Evolutionary conservation across 306 rosid species (phyloP).

Genomic region (Urtica urens): DNA sequence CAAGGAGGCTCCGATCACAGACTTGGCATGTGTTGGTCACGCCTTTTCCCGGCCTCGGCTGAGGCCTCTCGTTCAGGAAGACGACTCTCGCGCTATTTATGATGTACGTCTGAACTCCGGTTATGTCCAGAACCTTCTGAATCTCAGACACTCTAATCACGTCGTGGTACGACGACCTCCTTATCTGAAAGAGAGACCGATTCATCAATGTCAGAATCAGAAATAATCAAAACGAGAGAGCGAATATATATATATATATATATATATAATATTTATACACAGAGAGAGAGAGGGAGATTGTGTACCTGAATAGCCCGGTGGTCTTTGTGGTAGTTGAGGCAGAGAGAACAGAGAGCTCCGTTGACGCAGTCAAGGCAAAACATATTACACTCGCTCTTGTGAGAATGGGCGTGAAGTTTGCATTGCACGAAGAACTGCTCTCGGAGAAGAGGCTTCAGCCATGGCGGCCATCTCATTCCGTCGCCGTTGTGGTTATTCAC

Average conservation of each 20-base stretch:
- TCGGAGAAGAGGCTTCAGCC: slow-evolving; percentile 79
- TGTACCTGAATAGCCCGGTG: slow-evolving; percentile 85
- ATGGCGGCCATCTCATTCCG: slow-evolving; percentile 74
- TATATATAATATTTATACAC: not conserved
- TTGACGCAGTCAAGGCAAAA: slow-evolving; percentile 95
- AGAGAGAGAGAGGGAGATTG: not conserved
- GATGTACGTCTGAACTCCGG: slow-evolving; percentile 91
- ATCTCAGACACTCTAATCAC: slow-evolving; percentile 87
- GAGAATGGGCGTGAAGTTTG: slow-evolving; percentile 77
- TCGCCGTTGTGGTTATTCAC: slow-evolving; percentile 4
- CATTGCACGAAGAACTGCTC: slow-evolving; percentile 93
- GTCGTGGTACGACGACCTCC: slow-evolving; percentile 96
- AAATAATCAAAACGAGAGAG: not conserved
- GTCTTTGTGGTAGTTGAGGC: slow-evolving; percentile 68
- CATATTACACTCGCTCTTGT: slow-evolving; percentile 97
- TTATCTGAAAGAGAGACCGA: slow-evolving; percentile 37
- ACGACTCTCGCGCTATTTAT: slow-evolving; percentile 97
- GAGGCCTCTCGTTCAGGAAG: slow-evolving; percentile 92
- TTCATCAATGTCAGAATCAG: too few relatives aligned
- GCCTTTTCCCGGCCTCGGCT: slow-evolving; percentile 98
- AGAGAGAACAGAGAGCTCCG: slow-evolving; percentile 86
- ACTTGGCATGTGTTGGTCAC: slow-evolving; percentile 97
- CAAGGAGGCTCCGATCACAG: slow-evolving; percentile 95
- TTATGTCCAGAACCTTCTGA: slow-evolving; percentile 86
- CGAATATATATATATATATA: not conserved